A percentile compares a stretch with the other conserved stretches of the same genome.
phyloP scores from a whole-genome alignment of 169 alveolate genomes.

The Eimeria sp. region DNA sequence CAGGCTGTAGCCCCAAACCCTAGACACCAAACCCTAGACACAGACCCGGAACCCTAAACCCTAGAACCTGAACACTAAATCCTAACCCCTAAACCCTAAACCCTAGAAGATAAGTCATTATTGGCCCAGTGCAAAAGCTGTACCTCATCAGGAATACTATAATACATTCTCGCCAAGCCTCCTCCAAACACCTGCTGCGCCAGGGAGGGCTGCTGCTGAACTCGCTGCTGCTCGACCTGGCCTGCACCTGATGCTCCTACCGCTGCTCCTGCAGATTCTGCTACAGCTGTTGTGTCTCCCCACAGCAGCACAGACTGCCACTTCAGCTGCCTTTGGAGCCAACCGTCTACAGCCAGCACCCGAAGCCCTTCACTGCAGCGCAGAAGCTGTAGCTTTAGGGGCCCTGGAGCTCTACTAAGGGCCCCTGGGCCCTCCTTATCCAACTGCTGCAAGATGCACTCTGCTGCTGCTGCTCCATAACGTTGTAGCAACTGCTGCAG shows the following conservation, averaged over 20 bases:
- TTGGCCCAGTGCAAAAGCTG: neutral
- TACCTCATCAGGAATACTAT: conserved; percentile 17
- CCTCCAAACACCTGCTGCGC: neutral
- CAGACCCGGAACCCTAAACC: neutral
- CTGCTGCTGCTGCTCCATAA: conserved; percentile 44
- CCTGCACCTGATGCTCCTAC: neutral
- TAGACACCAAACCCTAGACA: conserved; percentile 26
- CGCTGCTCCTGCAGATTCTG: neutral
- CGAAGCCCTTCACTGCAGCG: conserved; percentile 41
- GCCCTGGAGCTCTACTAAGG: conserved; percentile 21
- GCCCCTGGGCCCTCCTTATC: neutral
- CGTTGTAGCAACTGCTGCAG: conserved; percentile 30
- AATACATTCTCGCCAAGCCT: conserved; percentile 7
- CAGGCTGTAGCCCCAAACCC: neutral
- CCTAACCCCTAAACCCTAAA: neutral
- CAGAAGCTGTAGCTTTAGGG: conserved; percentile 66
- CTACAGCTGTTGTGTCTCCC: neutral
- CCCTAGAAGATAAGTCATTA: neutral
- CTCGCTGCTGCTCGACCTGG: conserved; percentile 18
- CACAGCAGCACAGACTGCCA: conserved; percentile 25
- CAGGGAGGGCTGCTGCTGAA: neutral
- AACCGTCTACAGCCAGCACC: conserved; percentile 5
- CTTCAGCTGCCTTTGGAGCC: conserved; percentile 43
- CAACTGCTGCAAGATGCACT: neutral
- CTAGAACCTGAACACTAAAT: neutral